Base-by-base conservation (phyloP, 202 grass and related monocot species). In the Saccharum hybrid region DNA sequence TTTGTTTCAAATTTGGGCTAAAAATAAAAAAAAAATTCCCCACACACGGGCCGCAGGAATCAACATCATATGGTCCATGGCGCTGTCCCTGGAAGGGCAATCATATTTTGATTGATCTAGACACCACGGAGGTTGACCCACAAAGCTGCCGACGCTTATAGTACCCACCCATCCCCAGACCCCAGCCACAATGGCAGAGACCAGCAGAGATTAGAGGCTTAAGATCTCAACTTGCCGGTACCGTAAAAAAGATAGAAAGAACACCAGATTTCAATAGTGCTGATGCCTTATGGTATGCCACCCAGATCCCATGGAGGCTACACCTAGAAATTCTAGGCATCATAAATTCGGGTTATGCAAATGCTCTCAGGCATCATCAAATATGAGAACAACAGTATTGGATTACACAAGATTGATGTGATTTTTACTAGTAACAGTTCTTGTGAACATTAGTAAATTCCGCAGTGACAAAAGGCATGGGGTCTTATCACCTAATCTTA, bases 61-160 rank as follows among this genome's bases (percentile, higher is more conserved):
- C 48, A 79, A 49, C 75, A 61, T 74, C 86, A 68, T 48, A 61
- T 37, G 39, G 84, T 30, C 48, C 86, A 59, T 37, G 67, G 61
- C 48, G 48, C 4, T 84, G 49, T 37, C 49, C 67, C 75, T 41
- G 30, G n/a, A 88, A 68, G 74, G 60, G 15, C 62, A 68, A 49
- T 64, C 64, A 51, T 54, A 23, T 33, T 48, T 52, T 72, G 56
- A 77, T 72, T 45, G 56, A 89, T 76, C 45, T 37, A 72, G 57
- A 74, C 74, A 67, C 18, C 76, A 68, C 19, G 18, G 38, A 42
- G 61, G 46, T 80, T 80, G 76, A 86, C 46, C 69, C 61, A 84
- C 63, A 68, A 57, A 71, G 56, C 40, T 85, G 56, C 64, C 43
- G 56, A 77, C 64, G 61, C 34, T 80, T 22, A 11, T n/a, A 56